Base-by-base conservation (phyloP, 2,329 filamentous ascomycete species). In the Cadophora gregata region DNA sequence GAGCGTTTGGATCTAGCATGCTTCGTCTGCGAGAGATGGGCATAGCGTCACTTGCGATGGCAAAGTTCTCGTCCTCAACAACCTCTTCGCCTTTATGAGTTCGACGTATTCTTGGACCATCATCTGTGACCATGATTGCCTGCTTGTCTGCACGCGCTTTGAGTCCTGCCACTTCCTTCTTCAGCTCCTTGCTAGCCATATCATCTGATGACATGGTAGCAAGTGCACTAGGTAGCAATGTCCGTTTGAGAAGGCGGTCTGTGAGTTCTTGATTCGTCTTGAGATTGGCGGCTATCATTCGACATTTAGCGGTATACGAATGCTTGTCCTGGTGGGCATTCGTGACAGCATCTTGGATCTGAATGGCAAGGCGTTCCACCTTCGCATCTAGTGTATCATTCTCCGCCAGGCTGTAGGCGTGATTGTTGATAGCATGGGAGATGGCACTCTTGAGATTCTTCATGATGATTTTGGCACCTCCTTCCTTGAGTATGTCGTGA, bases 21-120 rank as follows among this genome's bases (percentile, higher is more conserved):
- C 76, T 79, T 65, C 80, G 80, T 68, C 81, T 80, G 51, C 75
- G 74, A 56, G 72, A 58, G 33, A 70, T 72, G 10, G 72, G 63
- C 48, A 74, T 75, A n/a, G 72, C 72, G 47, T 75, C 76, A 51
- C 62, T 64, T 12, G 80, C 75, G 48, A 79, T 80, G 66, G 76
- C 75, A 68, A 83, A 79, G 59, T 80, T 83, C 38, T 96, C 93
- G 55, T 91, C 88, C 69, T 95, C 93, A 19, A 98, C 85, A 19
- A 97, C 79, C 77, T 98, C 96, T 66, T 97, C 94, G 14, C 96
- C 96, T 79, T 98, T 98, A 81, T 98, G 95, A 1, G 95, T 97
- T 72, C 92, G 89, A 74, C 93, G 87, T 65, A 97, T 90, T 3
- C 93, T 88, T 4, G 94, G 91, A 1, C 87, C 93, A 59, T 75